Percentiles rank a stretch among this genome's conserved stretches.
Evolutionary conservation across 257 asterid genomes (phyloP).

Genomic region (Nicotiana tomentosiformis): DNA sequence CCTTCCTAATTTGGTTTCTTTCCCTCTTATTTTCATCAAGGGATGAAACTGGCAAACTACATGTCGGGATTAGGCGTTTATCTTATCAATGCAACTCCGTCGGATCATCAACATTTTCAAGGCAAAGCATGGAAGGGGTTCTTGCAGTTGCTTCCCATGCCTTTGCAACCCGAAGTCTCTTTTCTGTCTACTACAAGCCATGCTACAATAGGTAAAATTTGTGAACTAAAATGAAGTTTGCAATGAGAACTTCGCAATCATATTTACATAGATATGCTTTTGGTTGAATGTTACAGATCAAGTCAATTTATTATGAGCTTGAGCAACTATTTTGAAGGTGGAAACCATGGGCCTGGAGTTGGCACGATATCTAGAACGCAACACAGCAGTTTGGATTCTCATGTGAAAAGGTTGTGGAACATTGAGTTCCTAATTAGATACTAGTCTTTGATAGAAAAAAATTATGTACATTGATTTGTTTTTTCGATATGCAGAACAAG

Average conservation of each 20-base stretch:
- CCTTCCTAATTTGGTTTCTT: not conserved
- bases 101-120: not conserved
- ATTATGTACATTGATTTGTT: not conserved
- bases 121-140: slow-evolving; percentile 1
- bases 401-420: not conserved
- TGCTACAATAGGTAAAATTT: not conserved
- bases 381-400: not conserved
- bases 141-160: slow-evolving; percentile 11
- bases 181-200: slow-evolving; percentile 9
- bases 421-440: not conserved
- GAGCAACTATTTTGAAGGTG: slow-evolving; percentile 1
- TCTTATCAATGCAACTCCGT: not conserved
- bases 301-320: slow-evolving; percentile 2
- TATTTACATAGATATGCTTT: not conserved
- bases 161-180: slow-evolving; percentile 1
- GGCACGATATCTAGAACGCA: not conserved
- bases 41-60: slow-evolving; percentile 12
- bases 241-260: not conserved
- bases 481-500: not conserved
- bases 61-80: slow-evolving; percentile 17
- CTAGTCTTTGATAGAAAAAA: not conserved
- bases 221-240: not conserved
- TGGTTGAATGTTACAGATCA: slow-evolving; percentile 11
- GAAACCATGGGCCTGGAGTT: not conserved
- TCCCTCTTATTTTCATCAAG: not conserved